Evolutionary conservation across 2,329 filamentous ascomycete genomes (phyloP), one percentile per base, ranked within the genome.

Genomic region (Elsinoe australis): DNA sequence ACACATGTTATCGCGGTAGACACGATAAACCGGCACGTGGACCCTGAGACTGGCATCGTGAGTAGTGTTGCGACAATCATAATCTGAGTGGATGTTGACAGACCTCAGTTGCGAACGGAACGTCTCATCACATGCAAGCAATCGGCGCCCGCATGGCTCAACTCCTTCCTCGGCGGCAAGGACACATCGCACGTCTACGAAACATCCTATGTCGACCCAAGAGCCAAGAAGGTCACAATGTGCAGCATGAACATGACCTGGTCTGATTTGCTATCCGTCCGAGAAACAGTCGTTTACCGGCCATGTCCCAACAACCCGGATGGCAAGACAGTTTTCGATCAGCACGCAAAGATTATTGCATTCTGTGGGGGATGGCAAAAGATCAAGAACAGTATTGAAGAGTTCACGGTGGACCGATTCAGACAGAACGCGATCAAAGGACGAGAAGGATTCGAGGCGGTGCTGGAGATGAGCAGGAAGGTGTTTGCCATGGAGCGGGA

Each of bases 281-380:
- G 89, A 65, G 92, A 98, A 72, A 95, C 90, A 14, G 89, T 95
- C 54, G 73, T 85, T 49, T 96, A 96, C 71, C 75, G 76, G 56
- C 88, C 87, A 0, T 67, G 54, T 10, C 49, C 49, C 12, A 58
- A 62, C 2, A 65, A 64, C 4, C 74, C 74, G 4, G 55, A 64
- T 21, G 76, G 68, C 29, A 76, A 71, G 64, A 98, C 92, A 2
- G 76, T 83, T 54, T 96, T 98, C 63, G 75, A 80, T 39, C 92
- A 98, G 71, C 82, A 87, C 53, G 92, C 92, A 31, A 81, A 89
- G 68, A 90, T 98, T 63, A 95, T 89, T 1, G 92, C 92, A 0
- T 73, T 96, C 7, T 95, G 88, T 66, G 90, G 92, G 56, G 92
- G 92, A 53, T 98, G 92, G 89, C 87, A 95, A 70, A 87, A 88